These are phyloP conservation scores for Cutaneotrichosporon sp. DNA, from an alignment of 1,284 basidiomycete genomes.

Conservation along the genomic window DNA sequence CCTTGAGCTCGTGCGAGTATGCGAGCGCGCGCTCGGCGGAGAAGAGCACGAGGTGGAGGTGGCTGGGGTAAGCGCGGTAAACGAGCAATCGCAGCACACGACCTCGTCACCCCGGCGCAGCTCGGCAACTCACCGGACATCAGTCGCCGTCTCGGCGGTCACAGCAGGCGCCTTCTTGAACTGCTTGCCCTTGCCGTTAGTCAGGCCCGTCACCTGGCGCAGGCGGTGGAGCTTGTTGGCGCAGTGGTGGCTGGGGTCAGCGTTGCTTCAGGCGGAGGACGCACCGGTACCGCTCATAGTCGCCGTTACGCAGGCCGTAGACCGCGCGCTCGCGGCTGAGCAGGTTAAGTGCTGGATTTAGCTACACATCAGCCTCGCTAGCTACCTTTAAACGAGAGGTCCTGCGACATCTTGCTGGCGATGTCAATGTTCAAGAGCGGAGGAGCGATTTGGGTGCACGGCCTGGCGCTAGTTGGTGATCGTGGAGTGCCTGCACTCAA, in stretches of 20 bases:
- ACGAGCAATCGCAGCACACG: no score
- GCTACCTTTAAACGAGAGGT: conserved; percentile 47
- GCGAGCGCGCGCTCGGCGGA: conserved; percentile 92
- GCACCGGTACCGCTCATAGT: conserved; percentile 79
- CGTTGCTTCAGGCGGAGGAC: conserved; percentile 17
- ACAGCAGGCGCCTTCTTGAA: conserved; percentile 78
- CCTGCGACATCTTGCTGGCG: conserved; percentile 16
- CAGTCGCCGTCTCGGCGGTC: conserved; percentile 64
- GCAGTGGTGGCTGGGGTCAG: conserved; percentile 72
- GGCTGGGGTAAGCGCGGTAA: conserved; percentile 26
- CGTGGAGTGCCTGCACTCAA: neutral
- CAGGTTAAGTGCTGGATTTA: conserved; percentile 59
- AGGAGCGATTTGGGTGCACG: conserved; percentile 5
- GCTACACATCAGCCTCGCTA: neutral
- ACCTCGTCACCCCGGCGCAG: conserved; percentile 21
- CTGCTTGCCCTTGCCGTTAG: conserved; percentile 83
- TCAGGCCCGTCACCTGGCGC: conserved; percentile 76
- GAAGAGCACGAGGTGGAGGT: conserved; percentile 76
- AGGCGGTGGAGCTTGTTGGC: conserved; percentile 85
- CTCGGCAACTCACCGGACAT: conserved; percentile 76
- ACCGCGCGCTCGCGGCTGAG: conserved; percentile 73
- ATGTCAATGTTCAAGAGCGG: neutral
- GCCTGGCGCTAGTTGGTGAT: neutral
- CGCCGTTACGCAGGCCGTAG: conserved; percentile 87
- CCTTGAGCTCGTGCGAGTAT: conserved; percentile 76